Conservation (phyloP, 352 stramenopile species). For the Globisporangium nodosum region DNA sequence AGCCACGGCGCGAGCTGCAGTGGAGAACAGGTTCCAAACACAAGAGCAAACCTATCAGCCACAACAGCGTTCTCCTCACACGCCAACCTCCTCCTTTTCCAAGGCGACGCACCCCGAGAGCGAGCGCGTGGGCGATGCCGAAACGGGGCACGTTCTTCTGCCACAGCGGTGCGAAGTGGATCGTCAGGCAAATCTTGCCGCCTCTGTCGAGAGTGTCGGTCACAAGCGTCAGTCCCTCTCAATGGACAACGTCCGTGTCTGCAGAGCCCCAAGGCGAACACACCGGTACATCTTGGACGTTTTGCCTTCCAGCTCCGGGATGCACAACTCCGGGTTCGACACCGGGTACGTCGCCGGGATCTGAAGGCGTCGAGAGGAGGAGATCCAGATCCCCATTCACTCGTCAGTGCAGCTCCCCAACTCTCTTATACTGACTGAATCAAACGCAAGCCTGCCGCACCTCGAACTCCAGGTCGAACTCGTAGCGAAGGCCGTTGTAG, state of each 20-base stretch:
- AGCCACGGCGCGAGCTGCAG: constrained; percentile 80
- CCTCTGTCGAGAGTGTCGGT: constrained; percentile 21
- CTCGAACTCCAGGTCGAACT: constrained; percentile 86
- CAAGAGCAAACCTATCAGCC: neutral
- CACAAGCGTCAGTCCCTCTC: too few species aligned
- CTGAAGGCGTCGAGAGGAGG: constrained; percentile 5
- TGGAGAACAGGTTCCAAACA: neutral
- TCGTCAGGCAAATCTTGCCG: constrained; percentile 85
- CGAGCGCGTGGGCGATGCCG: constrained; percentile 78
- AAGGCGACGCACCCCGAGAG: constrained; percentile 54
- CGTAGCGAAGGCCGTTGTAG: constrained; percentile 79
- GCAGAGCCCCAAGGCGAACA: neutral
- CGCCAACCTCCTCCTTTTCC: too few species aligned
- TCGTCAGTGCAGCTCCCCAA: too few species aligned
- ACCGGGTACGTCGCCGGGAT: constrained; percentile 82
- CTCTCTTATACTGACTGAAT: too few species aligned
- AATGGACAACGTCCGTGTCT: too few species aligned
- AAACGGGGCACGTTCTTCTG: constrained; percentile 87
- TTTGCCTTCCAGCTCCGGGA: constrained; percentile 86
- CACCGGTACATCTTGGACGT: constrained; percentile 89
- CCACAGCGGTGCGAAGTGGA: constrained; percentile 88
- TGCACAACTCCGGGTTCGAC: constrained; percentile 76
- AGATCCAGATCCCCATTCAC: too few species aligned
- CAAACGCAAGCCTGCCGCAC: constrained; percentile 8
- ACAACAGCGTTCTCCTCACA: too few species aligned